Percentiles rank a stretch among this genome's conserved stretches.
phyloP scores from a whole-genome alignment of 2,329 filamentous ascomycete species.

The Sphaerulina musiva region DNA sequence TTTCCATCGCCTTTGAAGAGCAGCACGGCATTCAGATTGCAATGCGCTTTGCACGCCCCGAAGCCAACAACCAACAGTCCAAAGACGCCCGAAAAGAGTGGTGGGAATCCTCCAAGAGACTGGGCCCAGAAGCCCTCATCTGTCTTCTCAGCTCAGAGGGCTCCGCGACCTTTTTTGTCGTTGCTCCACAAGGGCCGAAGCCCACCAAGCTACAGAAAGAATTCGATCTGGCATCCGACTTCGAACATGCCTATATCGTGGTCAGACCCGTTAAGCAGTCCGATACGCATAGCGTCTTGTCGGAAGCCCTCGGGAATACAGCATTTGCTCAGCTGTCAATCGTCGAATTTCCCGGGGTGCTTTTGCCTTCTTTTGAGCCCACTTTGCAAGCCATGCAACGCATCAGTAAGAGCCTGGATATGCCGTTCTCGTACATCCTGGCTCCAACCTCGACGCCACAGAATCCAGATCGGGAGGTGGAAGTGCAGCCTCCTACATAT shows the following conservation, averaged over 20 bases:
- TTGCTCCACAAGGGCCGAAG: no score
- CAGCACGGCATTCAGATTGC: conserved; percentile 34
- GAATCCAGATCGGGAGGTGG: conserved; percentile 23
- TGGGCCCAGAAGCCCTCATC: no score
- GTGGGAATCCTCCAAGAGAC: conserved; percentile 36
- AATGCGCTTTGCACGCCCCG: no score
- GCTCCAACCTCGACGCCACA: conserved; percentile 17
- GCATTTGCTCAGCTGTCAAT: conserved; percentile 26
- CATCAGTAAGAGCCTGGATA: conserved; percentile 36
- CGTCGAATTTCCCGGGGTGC: conserved; percentile 56
- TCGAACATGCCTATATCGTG: no score
- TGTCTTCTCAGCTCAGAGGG: no score
- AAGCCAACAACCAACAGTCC: conserved; percentile 42
- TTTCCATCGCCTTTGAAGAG: conserved; percentile 35
- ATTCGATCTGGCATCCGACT: no score
- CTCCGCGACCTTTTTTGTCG: no score
- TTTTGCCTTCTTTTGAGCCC: conserved; percentile 53
- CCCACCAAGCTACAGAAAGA: no score
- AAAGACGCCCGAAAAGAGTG: conserved; percentile 30
- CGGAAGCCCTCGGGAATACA: no score
- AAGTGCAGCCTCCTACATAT: conserved; percentile 45
- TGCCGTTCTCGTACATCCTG: conserved; percentile 32
- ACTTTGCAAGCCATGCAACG: conserved; percentile 52
- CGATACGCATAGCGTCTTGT: no score
- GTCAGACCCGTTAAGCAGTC: no score